Evolutionary conservation across 179 eudicot species (phyloP), one percentile per base, ranked within the genome.

Genomic region (Pouteria campechiana): DNA sequence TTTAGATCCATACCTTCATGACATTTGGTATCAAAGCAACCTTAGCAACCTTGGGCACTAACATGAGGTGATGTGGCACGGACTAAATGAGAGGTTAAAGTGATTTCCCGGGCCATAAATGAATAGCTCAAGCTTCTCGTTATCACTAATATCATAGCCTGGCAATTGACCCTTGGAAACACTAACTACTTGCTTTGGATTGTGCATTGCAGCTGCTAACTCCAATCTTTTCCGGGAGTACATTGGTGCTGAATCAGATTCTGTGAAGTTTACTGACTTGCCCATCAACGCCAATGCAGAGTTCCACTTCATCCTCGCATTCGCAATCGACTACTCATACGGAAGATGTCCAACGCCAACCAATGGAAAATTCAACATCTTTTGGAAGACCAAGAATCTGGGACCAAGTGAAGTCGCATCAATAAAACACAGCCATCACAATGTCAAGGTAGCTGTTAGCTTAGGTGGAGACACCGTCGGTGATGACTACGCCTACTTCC

Each of bases 161-260:
- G n/a, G n/a, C n/a, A n/a, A n/a, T n/a, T n/a, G n/a, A n/a, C n/a
- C n/a, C n/a, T n/a, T n/a, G n/a, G n/a, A n/a, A n/a, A n/a, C n/a
- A n/a, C n/a, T n/a, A n/a, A n/a, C n/a, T n/a, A n/a, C n/a, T n/a
- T n/a, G n/a, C n/a, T n/a, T n/a, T n/a, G n/a, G n/a, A n/a, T n/a
- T n/a, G n/a, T n/a, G n/a, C n/a, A n/a, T n/a, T n/a, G n/a, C n/a
- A n/a, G n/a, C n/a, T n/a, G n/a, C n/a, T n/a, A n/a, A n/a, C n/a
- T n/a, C n/a, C n/a, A n/a, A n/a, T n/a, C 57, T 74, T 3, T 74
- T 70, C 18, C 48, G 77, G 45, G 81, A 74, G 46, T 74, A 74
- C 68, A 74, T 70, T 3, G 81, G 81, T 35, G 81, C 81, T 27
- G 65, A 58, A 20, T 63, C 58, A 48, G 44, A 17, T 2, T 40